These are phyloP conservation scores for Colletotrichum noveboracense DNA, from an alignment of 2,329 filamentous ascomycete genomes.

Conservation along the genomic window DNA sequence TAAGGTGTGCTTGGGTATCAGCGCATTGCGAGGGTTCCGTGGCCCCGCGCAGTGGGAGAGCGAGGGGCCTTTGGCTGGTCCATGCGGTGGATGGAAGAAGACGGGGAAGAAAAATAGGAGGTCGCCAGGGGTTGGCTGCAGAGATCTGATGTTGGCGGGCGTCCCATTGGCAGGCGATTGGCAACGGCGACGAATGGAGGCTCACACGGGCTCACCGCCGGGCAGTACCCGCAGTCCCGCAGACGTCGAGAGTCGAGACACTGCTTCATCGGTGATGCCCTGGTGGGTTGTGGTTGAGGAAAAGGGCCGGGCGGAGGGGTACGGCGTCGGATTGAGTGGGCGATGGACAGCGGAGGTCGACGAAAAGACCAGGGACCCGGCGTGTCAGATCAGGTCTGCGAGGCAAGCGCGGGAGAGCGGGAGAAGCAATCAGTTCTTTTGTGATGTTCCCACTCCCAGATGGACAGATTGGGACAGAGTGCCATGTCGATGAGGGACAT, in stretches of 20 bases:
- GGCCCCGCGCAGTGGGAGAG: not conserved
- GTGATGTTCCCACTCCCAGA: not conserved
- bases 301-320: not conserved
- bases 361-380: not conserved
- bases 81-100: slow-evolving; percentile 1
- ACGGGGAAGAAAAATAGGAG: not conserved
- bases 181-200: not conserved
- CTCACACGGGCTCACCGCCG: not conserved
- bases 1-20: slow-evolving; percentile 3
- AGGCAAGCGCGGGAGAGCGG: not conserved
- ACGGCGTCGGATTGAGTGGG: not conserved
- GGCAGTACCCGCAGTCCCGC: not conserved
- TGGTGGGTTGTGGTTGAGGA: not conserved
- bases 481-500: not conserved
- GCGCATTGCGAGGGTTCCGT: not conserved
- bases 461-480: not conserved
- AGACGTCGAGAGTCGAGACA: not conserved
- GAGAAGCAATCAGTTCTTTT: not conserved
- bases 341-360: not conserved
- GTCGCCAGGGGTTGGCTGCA: slow-evolving; percentile 11
- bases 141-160: slow-evolving; percentile 7
- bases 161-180: not conserved
- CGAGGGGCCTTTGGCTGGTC: slow-evolving; percentile 4
- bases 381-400: slow-evolving; percentile 9
- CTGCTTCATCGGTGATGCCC: not conserved